Evolutionary conservation across 2,329 filamentous ascomycete genomes (phyloP).

Genomic region (Xylaria sp.): DNA sequence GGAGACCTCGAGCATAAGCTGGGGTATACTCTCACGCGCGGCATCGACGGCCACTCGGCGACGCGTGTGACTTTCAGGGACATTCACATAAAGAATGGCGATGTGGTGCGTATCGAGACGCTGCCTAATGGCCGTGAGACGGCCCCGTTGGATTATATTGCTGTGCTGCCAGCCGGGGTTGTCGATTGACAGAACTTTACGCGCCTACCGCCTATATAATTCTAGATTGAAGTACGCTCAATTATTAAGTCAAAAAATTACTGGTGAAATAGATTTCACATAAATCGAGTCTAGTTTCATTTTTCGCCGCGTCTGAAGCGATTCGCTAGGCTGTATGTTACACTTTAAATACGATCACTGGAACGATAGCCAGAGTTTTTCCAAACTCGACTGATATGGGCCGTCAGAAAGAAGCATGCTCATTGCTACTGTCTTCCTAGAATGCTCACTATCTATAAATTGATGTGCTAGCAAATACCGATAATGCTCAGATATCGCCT

Average conservation of each 20-base stretch:
- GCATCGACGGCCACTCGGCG: conserved; percentile 73
- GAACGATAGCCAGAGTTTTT: background rate
- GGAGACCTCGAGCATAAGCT: conserved; percentile 69
- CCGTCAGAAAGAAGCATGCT: background rate
- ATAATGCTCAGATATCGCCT: background rate
- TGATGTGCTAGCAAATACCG: conserved; percentile 6
- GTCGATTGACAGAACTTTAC: conserved; percentile 57
- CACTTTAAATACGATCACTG: background rate
- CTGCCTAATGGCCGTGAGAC: conserved; percentile 69
- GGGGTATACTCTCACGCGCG: conserved; percentile 67
- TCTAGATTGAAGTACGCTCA: background rate
- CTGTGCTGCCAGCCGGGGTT: conserved; percentile 67
- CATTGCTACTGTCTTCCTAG: background rate
- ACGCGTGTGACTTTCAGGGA: conserved; percentile 65
- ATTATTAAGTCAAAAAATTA: background rate
- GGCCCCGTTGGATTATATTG: conserved; percentile 75
- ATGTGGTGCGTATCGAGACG: conserved; percentile 57
- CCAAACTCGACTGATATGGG: background rate
- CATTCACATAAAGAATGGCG: conserved; percentile 43
- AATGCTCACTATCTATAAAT: background rate
- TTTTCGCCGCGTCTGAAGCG: background rate
- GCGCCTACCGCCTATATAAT: background rate
- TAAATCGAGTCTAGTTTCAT: background rate
- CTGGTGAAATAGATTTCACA: background rate
- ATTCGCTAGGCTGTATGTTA: no score